Conservation (phyloP, 1,284 basidiomycete species). For the Trichosporon asahii region DNA sequence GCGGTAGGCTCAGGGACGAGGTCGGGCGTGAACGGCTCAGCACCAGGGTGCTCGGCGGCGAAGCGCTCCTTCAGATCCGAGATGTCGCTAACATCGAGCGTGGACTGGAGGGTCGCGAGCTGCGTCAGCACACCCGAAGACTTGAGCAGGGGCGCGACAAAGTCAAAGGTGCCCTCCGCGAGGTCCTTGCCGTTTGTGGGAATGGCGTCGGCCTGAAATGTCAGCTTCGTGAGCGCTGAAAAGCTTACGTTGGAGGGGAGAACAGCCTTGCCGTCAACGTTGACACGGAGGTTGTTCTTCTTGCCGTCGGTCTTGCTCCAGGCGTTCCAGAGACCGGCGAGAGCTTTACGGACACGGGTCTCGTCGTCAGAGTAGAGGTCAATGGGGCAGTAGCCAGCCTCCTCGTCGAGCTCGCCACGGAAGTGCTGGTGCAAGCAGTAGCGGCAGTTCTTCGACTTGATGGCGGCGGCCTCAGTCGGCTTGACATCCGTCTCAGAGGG, state of each 20-base stretch:
- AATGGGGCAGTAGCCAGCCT: slow-evolving; percentile 67
- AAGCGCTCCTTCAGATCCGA: slow-evolving; percentile 36
- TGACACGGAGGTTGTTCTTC: slow-evolving; percentile 76
- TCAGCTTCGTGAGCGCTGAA: slow-evolving; percentile 19
- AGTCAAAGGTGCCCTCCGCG: slow-evolving; percentile 18
- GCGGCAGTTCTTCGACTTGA: slow-evolving; percentile 72
- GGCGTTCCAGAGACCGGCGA: slow-evolving; percentile 66
- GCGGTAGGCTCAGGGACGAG: slow-evolving; percentile 56
- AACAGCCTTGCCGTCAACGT: slow-evolving; percentile 63
- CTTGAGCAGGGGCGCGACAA: slow-evolving; percentile 58
- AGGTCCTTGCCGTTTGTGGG: slow-evolving; percentile 16
- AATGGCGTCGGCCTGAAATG: slow-evolving; percentile 20
- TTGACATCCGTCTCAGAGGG: slow-evolving; percentile 60
- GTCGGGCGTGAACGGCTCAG: slow-evolving; percentile 28
- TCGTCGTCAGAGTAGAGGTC: slow-evolving; percentile 74
- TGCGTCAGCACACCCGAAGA: slow-evolving; percentile 59
- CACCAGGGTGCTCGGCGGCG: slow-evolving; percentile 25
- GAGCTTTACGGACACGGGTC: slow-evolving; percentile 60
- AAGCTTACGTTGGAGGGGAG: slow-evolving; percentile 61
- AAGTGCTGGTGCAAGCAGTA: slow-evolving; percentile 82
- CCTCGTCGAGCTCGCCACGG: slow-evolving; percentile 24
- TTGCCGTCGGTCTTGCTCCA: slow-evolving; percentile 65
- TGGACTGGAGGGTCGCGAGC: slow-evolving; percentile 67
- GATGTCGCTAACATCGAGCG: slow-evolving; percentile 75
- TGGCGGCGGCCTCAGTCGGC: slow-evolving; percentile 58